Percentiles rank a stretch among this genome's conserved stretches.
Evolutionary conservation across 257 asterid genomes (phyloP).

Genomic region (Jacaranda copaia): DNA sequence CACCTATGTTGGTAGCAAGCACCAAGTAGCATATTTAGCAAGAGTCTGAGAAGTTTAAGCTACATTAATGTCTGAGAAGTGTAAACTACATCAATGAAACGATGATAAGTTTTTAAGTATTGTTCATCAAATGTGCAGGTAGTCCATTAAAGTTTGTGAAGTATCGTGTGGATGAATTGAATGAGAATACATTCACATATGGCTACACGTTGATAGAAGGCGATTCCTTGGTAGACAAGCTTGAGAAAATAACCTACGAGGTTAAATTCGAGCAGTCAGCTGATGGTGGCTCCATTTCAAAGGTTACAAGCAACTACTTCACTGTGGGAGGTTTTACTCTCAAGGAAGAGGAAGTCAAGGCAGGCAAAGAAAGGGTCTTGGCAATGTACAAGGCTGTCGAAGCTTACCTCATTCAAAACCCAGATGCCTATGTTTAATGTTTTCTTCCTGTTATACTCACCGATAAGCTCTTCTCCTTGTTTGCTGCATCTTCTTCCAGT

Average conservation of each 20-base stretch:
- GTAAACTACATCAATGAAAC: background rate
- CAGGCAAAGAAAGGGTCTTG: slow-evolving; percentile 45
- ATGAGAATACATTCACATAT: slow-evolving; percentile 40
- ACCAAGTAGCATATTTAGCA: too few species aligned
- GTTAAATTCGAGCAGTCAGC: slow-evolving; percentile 42
- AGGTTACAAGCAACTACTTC: slow-evolving; percentile 52
- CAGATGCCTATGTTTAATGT: slow-evolving; percentile 45
- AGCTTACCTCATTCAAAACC: slow-evolving; percentile 46
- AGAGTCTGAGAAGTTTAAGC: background rate
- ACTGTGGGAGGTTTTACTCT: slow-evolving; percentile 45
- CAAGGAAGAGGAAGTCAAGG: slow-evolving; percentile 49
- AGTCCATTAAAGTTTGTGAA: slow-evolving; percentile 42
- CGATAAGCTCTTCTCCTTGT: background rate
- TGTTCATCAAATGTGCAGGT: slow-evolving; percentile 25
- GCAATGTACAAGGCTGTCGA: slow-evolving; percentile 51
- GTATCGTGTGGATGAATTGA: slow-evolving; percentile 42
- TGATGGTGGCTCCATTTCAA: slow-evolving; percentile 46
- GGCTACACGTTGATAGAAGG: slow-evolving; percentile 49
- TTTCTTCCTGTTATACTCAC: background rate
- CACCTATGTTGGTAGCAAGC: too few species aligned
- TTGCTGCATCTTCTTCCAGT: background rate
- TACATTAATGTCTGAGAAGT: background rate
- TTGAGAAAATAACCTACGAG: slow-evolving; percentile 50
- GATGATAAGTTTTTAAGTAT: background rate
- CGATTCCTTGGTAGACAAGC: slow-evolving; percentile 42